These are phyloP conservation scores for Phialophora expanda DNA, from an alignment of 2,329 filamentous ascomycete species.

Conservation along the genomic window DNA sequence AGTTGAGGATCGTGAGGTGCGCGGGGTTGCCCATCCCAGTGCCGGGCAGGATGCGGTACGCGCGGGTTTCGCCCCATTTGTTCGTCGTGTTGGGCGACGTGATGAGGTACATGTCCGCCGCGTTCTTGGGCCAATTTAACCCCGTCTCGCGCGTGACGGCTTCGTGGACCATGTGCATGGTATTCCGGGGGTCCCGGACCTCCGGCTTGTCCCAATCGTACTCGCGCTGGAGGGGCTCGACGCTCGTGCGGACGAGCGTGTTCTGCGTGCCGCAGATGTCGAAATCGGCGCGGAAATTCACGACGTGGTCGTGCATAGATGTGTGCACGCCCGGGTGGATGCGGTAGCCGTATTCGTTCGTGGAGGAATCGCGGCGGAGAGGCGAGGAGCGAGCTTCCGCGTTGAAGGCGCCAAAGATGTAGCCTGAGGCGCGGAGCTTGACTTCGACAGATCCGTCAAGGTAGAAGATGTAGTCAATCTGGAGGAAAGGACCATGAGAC, in stretches of 20 bases:
- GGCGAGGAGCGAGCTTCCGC: constrained; percentile 24
- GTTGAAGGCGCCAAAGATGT: constrained; percentile 42
- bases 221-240: constrained; percentile 21
- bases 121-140: constrained; percentile 48
- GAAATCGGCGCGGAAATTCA: constrained; percentile 47
- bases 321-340: constrained; percentile 45
- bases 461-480: constrained; percentile 58
- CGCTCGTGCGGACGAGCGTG: constrained; percentile 37
- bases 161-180: constrained; percentile 32
- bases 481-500: not conserved
- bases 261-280: constrained; percentile 45
- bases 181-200: constrained; percentile 21
- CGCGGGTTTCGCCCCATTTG: constrained; percentile 48
- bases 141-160: constrained; percentile 35
- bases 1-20: constrained; percentile 36
- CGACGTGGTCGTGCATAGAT: constrained; percentile 48
- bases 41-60: constrained; percentile 48
- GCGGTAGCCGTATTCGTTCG: constrained; percentile 45
- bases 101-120: constrained; percentile 47
- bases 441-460: constrained; percentile 59
- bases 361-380: constrained; percentile 36
- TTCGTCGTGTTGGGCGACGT: constrained; percentile 47
- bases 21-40: constrained; percentile 44
- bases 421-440: constrained; percentile 52
- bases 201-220: constrained; percentile 31